Conservation (phyloP, 495 filamentous ascomycete genomes). For the Penicillium pulvis region DNA sequence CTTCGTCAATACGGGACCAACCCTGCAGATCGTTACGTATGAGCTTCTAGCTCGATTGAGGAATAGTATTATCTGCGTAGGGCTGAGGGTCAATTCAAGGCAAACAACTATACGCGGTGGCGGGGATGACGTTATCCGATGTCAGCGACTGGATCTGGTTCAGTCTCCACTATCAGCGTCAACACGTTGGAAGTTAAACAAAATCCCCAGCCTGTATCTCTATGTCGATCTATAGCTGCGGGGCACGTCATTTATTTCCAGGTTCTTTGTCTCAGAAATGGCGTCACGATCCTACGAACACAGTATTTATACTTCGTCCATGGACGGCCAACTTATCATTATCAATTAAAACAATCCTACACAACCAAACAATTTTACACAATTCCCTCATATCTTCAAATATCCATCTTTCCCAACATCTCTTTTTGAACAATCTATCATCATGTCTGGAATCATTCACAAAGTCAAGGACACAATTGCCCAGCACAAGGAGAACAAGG, state of each 20-base stretch:
- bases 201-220: not conserved
- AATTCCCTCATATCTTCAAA: not conserved
- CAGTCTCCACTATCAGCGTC: not conserved
- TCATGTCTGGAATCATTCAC: slow-evolving; percentile 65
- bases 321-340: not conserved
- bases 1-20: not conserved
- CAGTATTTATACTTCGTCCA: not conserved
- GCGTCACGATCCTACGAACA: not conserved
- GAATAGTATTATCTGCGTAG: not conserved
- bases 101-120: not conserved
- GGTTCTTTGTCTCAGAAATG: slow-evolving; percentile 3
- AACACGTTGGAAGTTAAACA: slow-evolving; percentile 1
- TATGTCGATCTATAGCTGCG: not conserved
- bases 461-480: slow-evolving; percentile 68
- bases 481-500: slow-evolving; percentile 31
- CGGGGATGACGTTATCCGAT: slow-evolving; percentile 1
- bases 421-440: slow-evolving; percentile 24
- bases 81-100: not conserved
- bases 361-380: not conserved
- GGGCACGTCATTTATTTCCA: slow-evolving; percentile 3
- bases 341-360: not conserved
- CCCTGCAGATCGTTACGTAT: not conserved
- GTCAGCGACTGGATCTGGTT: not conserved
- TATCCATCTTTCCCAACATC: not conserved
- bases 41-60: not conserved